Conservation (phyloP, 192 early-diverging fungal species). For the Entomortierella beljakovae region DNA sequence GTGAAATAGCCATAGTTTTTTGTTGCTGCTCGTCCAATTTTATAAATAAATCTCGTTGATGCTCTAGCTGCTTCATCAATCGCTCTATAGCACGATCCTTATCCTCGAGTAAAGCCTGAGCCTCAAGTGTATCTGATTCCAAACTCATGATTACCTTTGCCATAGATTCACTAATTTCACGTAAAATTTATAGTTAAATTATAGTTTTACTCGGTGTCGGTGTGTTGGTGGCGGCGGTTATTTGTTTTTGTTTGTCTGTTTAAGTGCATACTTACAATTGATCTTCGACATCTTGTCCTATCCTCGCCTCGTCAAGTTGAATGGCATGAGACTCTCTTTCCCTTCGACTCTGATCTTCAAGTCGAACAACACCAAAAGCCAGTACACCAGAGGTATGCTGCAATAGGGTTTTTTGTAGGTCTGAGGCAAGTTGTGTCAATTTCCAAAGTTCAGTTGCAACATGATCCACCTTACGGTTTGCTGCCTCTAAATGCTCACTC, state of each 20-base stretch:
- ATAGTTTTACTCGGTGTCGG: not conserved
- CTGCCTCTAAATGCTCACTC: conserved; percentile 60
- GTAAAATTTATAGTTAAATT: not conserved
- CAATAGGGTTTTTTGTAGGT: conserved; percentile 59
- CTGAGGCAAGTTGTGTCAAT: conserved; percentile 57
- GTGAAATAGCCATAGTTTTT: conserved; percentile 25
- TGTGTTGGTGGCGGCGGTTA: too few relatives aligned
- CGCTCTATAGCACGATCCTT: conserved; percentile 54
- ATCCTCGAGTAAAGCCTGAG: conserved; percentile 36
- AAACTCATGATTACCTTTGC: conserved; percentile 24
- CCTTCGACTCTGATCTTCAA: conserved; percentile 53
- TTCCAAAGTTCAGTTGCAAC: conserved; percentile 62
- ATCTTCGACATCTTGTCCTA: conserved; percentile 19
- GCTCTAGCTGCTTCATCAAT: conserved; percentile 52
- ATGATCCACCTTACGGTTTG: conserved; percentile 65
- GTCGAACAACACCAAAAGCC: conserved; percentile 56
- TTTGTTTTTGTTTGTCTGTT: too few relatives aligned
- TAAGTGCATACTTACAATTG: conserved; percentile 31
- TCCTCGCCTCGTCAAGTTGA: conserved; percentile 18
- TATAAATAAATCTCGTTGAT: conserved; percentile 33
- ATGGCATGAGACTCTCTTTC: conserved; percentile 28
- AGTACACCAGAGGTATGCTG: conserved; percentile 68
- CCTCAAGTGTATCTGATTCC: conserved; percentile 31
- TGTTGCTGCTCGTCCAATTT: conserved; percentile 48
- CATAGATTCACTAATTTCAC: conserved; percentile 22